Evolutionary conservation across 768 basidiomycete genomes (phyloP).

Genomic region (Kwoniella bestiolae): DNA sequence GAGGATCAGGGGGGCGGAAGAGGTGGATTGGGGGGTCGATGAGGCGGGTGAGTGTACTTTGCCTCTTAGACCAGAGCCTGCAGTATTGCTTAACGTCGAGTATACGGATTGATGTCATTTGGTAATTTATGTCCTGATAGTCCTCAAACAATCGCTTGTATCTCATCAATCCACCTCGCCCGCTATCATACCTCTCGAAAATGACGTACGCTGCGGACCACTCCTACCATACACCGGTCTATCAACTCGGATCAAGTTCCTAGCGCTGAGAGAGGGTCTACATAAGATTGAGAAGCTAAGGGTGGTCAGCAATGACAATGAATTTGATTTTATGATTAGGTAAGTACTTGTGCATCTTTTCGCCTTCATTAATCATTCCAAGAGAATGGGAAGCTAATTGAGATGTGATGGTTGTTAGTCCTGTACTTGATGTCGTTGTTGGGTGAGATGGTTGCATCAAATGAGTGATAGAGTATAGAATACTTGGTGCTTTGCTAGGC

Average conservation of each 20-base stretch:
- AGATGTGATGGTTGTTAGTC: conserved; percentile 26
- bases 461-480: background rate
- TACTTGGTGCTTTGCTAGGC: no score
- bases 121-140: conserved; percentile 20
- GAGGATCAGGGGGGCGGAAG: conserved; percentile 10
- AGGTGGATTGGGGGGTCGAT: conserved; percentile 24
- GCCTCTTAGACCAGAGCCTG: no score
- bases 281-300: conserved; percentile 45
- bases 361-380: background rate
- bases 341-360: conserved; percentile 26
- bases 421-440: conserved; percentile 49
- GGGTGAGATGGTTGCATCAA: background rate
- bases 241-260: conserved; percentile 42
- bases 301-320: conserved; percentile 37
- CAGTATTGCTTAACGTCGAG: no score
- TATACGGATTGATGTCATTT: no score
- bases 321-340: conserved; percentile 45
- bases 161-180: conserved; percentile 35
- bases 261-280: conserved; percentile 48
- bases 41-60: conserved; percentile 21
- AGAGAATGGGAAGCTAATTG: background rate
- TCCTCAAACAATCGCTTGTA: conserved; percentile 28
- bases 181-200: conserved; percentile 51
- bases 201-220: conserved; percentile 54
- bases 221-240: conserved; percentile 48